Base-by-base conservation (phyloP, 1,284 basidiomycete genomes). In the Ustilago esculenta region DNA sequence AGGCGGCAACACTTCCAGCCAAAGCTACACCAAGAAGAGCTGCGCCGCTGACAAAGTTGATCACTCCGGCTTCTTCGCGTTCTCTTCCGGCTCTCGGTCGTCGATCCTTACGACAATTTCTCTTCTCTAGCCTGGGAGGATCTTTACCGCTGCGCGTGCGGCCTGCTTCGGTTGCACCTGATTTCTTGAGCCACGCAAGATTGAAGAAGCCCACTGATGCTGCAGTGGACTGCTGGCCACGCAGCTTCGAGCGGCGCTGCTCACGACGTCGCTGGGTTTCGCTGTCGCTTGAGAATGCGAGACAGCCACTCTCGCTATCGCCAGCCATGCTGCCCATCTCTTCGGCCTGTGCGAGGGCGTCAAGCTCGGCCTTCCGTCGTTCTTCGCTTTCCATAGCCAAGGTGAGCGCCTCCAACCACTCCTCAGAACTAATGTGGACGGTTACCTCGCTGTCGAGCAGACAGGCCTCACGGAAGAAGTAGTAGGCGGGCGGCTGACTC, bases 21-120 rank as follows among this genome's bases (percentile, higher is more conserved):
- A 72, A 35, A 2, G 69, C 69, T 1, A 72, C 69, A 8, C 69
- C 64, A 6, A 72, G 59, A 23, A 72, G 34, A 17, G 69, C 69
- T 15, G 69, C 69, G 20, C 69, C 69, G 25, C 69, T 72, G 51
- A 72, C 64, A 60, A 72, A 63, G 48, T 63, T 64, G 51, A 72
- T 50, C 17, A 67, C 49, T 12, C 69, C 69, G 7, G 52, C 59
- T 10, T 72, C 69, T 14, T 46, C 47, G 8, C 36, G 51, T 10
- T 40, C 53, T 24, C 59, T 27, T 17, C 47, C 44, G 15, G 27
- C 15, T 23, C 24, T 44, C 24, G 43, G 29, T 18, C 43, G 18
- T 10, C 54, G 58, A 20, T 61, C 65, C 37, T 48, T 51, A 21
- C 50, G 46, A 27, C 58, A 46, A 35, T 69, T 69, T 35, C 30